Evolutionary conservation across 768 basidiomycete species (phyloP).

Genomic region (Leucosporidium scottii): DNA sequence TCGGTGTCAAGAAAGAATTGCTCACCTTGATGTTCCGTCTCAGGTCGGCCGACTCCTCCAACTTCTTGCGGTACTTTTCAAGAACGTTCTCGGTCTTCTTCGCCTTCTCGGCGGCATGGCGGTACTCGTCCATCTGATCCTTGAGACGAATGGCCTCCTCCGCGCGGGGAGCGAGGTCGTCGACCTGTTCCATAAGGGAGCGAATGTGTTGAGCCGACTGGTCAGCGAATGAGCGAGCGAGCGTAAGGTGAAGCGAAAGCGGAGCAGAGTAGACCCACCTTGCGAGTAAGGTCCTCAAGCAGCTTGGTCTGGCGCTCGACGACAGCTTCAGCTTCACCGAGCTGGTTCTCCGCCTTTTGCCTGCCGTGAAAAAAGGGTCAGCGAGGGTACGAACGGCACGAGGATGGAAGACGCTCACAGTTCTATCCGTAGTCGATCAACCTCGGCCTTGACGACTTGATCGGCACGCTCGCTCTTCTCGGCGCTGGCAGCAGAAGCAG

Average conservation of each 20-base stretch:
- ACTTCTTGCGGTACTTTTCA: conserved; percentile 98
- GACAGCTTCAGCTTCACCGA: conserved; percentile 71
- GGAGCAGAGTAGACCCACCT: conserved; percentile 42
- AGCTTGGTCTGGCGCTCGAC: conserved; percentile 68
- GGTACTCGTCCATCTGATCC: conserved; percentile 91
- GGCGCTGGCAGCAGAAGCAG: background rate
- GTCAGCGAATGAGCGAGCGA: background rate
- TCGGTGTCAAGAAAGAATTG: background rate
- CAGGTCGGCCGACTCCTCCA: conserved; percentile 80
- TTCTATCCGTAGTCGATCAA: conserved; percentile 70
- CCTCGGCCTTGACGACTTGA: conserved; percentile 63
- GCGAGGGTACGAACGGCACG: background rate
- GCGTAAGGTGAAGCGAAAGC: background rate
- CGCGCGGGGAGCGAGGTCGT: conserved; percentile 70
- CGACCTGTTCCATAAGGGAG: conserved; percentile 45
- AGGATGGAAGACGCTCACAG: conserved; percentile 57
- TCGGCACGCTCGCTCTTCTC: conserved; percentile 9
- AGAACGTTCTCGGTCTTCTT: conserved; percentile 95
- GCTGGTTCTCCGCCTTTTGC: conserved; percentile 88
- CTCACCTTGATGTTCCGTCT: conserved; percentile 44
- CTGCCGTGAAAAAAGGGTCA: conserved; percentile 44
- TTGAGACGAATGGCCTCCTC: conserved; percentile 73
- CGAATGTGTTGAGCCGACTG: conserved; percentile 9
- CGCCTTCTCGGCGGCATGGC: conserved; percentile 82
- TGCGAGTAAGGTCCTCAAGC: conserved; percentile 66